phyloP scores from a whole-genome alignment of 2,329 filamentous ascomycete genomes.

The Cercospora zeina region DNA sequence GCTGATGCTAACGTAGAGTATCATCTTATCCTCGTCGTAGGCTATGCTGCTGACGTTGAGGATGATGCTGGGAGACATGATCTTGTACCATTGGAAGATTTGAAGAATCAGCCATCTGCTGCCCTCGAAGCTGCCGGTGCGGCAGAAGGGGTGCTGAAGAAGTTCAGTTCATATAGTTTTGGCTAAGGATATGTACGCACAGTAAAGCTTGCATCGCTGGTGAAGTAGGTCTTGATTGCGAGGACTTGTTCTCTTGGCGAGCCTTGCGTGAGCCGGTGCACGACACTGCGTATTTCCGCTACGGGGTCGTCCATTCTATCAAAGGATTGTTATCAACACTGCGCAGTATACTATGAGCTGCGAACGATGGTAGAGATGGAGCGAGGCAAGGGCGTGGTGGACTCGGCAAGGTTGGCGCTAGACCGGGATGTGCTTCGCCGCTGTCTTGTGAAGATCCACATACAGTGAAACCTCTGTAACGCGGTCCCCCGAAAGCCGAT shows the following conservation, averaged over 20 bases:
- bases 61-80: conserved; percentile 72
- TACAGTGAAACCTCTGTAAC: too few species aligned
- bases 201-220: conserved; percentile 69
- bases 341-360: background rate
- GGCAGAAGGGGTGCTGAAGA: conserved; percentile 68
- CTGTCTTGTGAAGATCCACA: conserved; percentile 10
- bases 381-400: background rate
- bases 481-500: too few species aligned
- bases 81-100: conserved; percentile 75
- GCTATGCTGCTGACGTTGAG: conserved; percentile 68
- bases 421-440: conserved; percentile 3
- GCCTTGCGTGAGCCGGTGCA: conserved; percentile 68
- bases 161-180: background rate
- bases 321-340: background rate
- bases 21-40: conserved; percentile 64
- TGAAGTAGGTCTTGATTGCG: conserved; percentile 71
- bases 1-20: conserved; percentile 71
- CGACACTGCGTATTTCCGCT: conserved; percentile 64
- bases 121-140: conserved; percentile 60
- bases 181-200: background rate
- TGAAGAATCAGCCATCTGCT: conserved; percentile 67
- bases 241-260: conserved; percentile 64
- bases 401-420: conserved; percentile 8
- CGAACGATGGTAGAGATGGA: background rate
- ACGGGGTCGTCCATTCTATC: conserved; percentile 43